Evolutionary conservation across 192 early-diverging fungal genomes (phyloP).

Genomic region (Dissophora ornata): DNA sequence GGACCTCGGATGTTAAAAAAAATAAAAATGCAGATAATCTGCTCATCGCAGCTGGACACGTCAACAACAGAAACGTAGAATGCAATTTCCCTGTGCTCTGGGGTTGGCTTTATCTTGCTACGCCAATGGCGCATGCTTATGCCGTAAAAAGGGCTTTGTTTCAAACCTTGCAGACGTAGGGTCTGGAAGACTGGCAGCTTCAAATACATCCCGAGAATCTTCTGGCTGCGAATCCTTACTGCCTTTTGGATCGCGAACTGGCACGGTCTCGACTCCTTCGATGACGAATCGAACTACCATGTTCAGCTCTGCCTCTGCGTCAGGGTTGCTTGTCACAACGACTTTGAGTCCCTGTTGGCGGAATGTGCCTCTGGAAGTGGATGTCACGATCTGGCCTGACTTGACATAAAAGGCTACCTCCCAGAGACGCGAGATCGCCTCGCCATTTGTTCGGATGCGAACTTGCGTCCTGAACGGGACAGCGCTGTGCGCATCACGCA

Average conservation of each 20-base stretch:
- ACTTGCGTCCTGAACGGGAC: constrained; percentile 41
- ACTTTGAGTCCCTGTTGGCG: constrained; percentile 18
- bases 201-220: background rate
- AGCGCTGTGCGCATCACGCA: background rate
- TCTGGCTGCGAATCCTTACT: background rate
- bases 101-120: no score
- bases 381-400: constrained; percentile 15
- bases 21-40: no score
- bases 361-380: constrained; percentile 18
- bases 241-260: background rate
- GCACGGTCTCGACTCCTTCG: constrained; percentile 13
- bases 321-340: constrained; percentile 18
- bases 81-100: no score
- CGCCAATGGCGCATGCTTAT: no score
- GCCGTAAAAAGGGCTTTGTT: background rate
- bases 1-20: no score
- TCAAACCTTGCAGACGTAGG: constrained; percentile 19
- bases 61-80: no score
- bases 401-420: constrained; percentile 35
- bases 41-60: no score
- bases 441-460: constrained; percentile 32
- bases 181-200: constrained; percentile 23
- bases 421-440: constrained; percentile 34
- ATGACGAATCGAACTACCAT: constrained; percentile 50
- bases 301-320: constrained; percentile 20